Base-by-base conservation (phyloP, 1,139 yeast species). In the Nakaseomyces nivariensis region DNA sequence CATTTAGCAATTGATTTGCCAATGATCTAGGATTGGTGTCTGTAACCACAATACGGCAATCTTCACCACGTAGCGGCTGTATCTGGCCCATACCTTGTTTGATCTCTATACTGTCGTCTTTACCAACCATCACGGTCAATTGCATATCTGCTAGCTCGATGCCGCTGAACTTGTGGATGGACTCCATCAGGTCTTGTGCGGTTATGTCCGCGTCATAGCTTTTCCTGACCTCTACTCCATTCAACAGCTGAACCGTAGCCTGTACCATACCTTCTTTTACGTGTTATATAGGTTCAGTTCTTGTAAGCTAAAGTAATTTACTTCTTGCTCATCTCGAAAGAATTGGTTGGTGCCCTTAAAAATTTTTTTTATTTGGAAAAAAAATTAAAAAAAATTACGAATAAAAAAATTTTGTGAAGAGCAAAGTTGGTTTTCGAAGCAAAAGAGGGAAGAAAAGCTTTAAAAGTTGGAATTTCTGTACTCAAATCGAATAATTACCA, bases 1-100 rank as follows among this genome's bases (percentile, higher is more conserved):
- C n/a, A n/a, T 72, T 74, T 9, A 71, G 67, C 57, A 74, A 61
- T 26, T 69, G 69, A 24, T 65, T 62, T 13, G 77, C 61, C 7
- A 71, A 74, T 0, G 83, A 73, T 40, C 74, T 68, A 0, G 77
- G 77, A 55, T 79, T 72, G 22, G 71, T 68, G 58, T 79, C 83
- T 26, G 71, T 67, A 8, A 80, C 76, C 52, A 79, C 84, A 13
- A 80, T 63, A 34, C 13, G 13, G 25, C 44, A 41, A 11, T 24
- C 13, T 4, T 32, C 31, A 24, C 42, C 42, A 3, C n/a, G 8
- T 31, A 38, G 31, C 42, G 42, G 42, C 42, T 10, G 5, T 5
- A 7, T 5, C 13, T 38, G 22, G 22, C 22, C 42, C 31, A 11
- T 25, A 38, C 31, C 29, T 26, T 38, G 42, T 2, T 7, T 24